Evolutionary conservation across 2,329 filamentous ascomycete genomes (phyloP).

Genomic region (Tolypocladium nubicola): DNA sequence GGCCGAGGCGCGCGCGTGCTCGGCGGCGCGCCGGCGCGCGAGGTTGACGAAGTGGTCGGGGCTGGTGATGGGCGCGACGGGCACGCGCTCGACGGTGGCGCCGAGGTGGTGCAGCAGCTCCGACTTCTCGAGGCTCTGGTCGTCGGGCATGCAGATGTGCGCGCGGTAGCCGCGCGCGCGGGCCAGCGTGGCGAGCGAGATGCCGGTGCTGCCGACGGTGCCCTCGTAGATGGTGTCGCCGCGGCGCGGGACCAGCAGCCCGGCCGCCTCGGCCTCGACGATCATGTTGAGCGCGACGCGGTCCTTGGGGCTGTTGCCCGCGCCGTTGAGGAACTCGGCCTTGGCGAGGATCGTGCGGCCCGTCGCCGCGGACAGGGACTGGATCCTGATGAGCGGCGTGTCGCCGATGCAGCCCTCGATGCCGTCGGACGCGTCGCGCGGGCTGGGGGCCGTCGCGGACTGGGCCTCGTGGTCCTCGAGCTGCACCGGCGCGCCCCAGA

Average conservation of each 20-base stretch:
- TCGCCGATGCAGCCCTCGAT: conserved; percentile 90
- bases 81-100: conserved; percentile 83
- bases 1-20: conserved; percentile 51
- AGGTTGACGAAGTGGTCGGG: conserved; percentile 91
- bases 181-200: conserved; percentile 83
- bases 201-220: conserved; percentile 91
- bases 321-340: conserved; percentile 92
- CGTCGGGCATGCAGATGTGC: conserved; percentile 95
- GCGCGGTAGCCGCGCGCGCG: conserved; percentile 82
- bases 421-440: conserved; percentile 42
- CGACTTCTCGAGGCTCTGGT: conserved; percentile 81
- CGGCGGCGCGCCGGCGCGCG: conserved; percentile 62
- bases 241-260: conserved; percentile 64
- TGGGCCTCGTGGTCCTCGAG: conserved; percentile 34
- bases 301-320: conserved; percentile 89
- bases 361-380: conserved; percentile 74
- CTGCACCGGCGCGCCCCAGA: conserved; percentile 36
- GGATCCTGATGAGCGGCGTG: conserved; percentile 80
- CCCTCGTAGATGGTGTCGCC: conserved; percentile 97
- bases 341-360: conserved; percentile 87
- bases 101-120: conserved; percentile 82
- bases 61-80: conserved; percentile 87
- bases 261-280: conserved; percentile 64
- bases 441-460: not conserved
- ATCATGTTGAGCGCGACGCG: conserved; percentile 90